Conservation (phyloP, 202 grass and related monocot genomes). For the Zoysia matrella region DNA sequence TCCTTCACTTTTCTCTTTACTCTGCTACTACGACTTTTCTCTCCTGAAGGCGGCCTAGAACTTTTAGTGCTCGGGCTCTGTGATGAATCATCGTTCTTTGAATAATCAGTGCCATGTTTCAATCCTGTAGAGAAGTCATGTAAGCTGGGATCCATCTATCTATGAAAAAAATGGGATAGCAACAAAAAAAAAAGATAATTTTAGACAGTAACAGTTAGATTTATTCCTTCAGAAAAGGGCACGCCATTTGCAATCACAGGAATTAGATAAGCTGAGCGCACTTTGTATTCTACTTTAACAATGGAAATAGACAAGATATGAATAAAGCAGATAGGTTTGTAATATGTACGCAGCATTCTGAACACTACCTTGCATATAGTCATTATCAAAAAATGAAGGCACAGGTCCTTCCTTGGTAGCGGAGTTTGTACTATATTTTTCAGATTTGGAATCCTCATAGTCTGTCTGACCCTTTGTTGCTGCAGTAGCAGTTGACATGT, state of each 20-base stretch:
- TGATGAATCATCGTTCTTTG: conserved; percentile 45
- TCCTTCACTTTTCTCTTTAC: conserved; percentile 75
- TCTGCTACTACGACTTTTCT: conserved; percentile 67
- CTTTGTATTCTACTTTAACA: neutral
- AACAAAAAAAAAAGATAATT: neutral
- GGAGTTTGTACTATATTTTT: conserved; percentile 47
- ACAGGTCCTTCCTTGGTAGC: conserved; percentile 46
- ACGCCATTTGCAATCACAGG: too few relatives aligned
- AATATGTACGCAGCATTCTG: conserved; percentile 9
- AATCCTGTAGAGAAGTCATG: conserved; percentile 45
- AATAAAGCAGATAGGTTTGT: neutral
- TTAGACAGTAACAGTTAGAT: neutral
- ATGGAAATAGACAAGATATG: conserved; percentile 7
- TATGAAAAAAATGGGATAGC: neutral
- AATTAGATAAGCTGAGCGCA: conserved; percentile 3
- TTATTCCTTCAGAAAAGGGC: neutral
- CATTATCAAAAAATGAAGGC: conserved; percentile 42
- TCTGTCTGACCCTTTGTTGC: conserved; percentile 61
- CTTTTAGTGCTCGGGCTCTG: conserved; percentile 42
- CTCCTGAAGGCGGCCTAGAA: conserved; percentile 52
- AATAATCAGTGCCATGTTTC: conserved; percentile 30
- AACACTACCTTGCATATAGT: conserved; percentile 48
- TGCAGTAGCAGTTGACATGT: conserved; percentile 52
- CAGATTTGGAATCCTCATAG: conserved; percentile 46
- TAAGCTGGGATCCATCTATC: too few relatives aligned